phyloP scores from a whole-genome alignment of 805 yeast species.

The Ogataea nitratoaversa region DNA sequence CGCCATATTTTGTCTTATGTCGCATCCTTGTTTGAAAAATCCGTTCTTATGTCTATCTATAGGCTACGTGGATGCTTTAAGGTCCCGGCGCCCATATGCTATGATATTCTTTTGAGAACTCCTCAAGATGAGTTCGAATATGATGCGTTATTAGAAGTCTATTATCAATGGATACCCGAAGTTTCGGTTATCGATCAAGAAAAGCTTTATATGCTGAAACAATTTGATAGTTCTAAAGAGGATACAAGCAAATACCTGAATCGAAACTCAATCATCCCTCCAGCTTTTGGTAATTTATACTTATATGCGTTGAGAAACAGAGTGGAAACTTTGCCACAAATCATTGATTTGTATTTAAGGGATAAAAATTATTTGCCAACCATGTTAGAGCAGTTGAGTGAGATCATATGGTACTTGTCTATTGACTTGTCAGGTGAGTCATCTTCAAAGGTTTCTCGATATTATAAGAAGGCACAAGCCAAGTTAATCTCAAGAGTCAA shows the following conservation, averaged over 20 bases:
- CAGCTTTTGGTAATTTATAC: slow-evolving; percentile 25
- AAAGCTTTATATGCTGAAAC: slow-evolving; percentile 21
- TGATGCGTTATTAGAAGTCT: slow-evolving; percentile 21
- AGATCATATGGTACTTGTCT: slow-evolving; percentile 28
- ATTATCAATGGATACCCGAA: slow-evolving; percentile 15
- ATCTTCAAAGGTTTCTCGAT: slow-evolving; percentile 16
- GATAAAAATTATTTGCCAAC: slow-evolving; percentile 8
- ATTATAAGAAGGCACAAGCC: slow-evolving; percentile 24
- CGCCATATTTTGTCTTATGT: slow-evolving; percentile 23
- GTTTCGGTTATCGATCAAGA: slow-evolving; percentile 26
- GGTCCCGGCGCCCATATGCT: slow-evolving; percentile 25
- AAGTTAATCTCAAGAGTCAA: slow-evolving; percentile 22
- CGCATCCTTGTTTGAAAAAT: slow-evolving; percentile 24
- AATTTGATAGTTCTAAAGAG: slow-evolving; percentile 6
- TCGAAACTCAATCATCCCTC: slow-evolving; percentile 22
- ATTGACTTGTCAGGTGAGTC: slow-evolving; percentile 28
- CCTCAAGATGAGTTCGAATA: slow-evolving; percentile 25
- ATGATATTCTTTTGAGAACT: slow-evolving; percentile 25
- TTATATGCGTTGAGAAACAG: slow-evolving; percentile 21
- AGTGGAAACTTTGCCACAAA: slow-evolving; percentile 16
- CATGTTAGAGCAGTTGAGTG: slow-evolving; percentile 22
- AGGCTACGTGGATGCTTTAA: slow-evolving; percentile 12
- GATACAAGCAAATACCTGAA: slow-evolving; percentile 6
- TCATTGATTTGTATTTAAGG: slow-evolving; percentile 17
- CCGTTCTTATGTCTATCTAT: slow-evolving; percentile 14